Evolutionary conservation across 352 stramenopile genomes (phyloP), one percentile per base, ranked within the genome.

Genomic region (Phytopythium chamaehyphon): DNA sequence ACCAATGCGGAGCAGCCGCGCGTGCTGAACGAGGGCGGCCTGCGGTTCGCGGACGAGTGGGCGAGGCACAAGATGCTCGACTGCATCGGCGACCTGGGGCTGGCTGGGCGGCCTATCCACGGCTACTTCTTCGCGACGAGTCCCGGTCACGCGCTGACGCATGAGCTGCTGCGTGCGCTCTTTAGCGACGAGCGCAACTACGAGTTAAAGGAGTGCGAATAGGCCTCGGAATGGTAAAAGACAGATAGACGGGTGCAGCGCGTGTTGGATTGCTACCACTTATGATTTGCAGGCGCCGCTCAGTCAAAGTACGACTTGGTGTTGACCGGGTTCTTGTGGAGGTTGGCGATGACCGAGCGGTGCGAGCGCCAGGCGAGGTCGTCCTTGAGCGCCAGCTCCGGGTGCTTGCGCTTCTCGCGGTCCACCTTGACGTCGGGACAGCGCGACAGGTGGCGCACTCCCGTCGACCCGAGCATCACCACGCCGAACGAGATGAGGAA

Each of bases 11-110:
- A 43, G 23, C 11, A 36, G 39, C 21, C 23, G 4, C 40, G 44
- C 40, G 67, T 76, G 21, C 42, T 88, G 19, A 90, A 88, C 40
- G 47, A 57, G 1, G 62, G 79, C 2, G 74, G 76, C 6, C 51
- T 90, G 38, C 75, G 71, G 9, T 87, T 79, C 54, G 36, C 62
- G 2, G 71, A 88, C 52, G 77, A 90, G 56, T 90, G 80, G 80
- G 57, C 58, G 24, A 73, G 76, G 2, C 80, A 90, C 63, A 90
- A 90, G 55, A 59, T 86, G 59, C 63, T 90, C 35, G 80, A 90
- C 51, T 88, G 75, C 38, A 69, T 88, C 24, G 80, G 80, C 16
- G 80, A 90, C 48, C 51, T 90, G 6, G 71, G 63, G 0, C 62
- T 90, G 6, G 69, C 73, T 0, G 77, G 77, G 1, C 40, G 76